Percentiles rank a stretch among this genome's conserved stretches.
phyloP scores from a whole-genome alignment of 192 early-diverging fungal genomes.

The Spizellomyces sp. region DNA sequence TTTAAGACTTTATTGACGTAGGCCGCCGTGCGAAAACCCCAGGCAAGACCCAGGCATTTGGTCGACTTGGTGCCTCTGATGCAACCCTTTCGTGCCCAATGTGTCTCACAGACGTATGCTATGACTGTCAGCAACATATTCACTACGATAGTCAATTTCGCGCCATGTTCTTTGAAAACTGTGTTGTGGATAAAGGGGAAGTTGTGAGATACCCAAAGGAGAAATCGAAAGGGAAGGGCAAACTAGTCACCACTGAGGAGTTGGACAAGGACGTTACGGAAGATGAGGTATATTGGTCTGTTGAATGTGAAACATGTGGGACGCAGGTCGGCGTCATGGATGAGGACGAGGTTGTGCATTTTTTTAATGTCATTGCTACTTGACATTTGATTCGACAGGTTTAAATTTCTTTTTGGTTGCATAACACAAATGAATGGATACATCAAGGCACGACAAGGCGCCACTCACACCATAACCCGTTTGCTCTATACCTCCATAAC shows the following conservation, averaged over 20 bases:
- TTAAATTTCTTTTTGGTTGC: too few relatives aligned
- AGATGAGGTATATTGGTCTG: slow-evolving; percentile 53
- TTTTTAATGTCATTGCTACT: slow-evolving; percentile 65
- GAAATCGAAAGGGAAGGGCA: not conserved
- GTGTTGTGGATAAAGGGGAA: slow-evolving; percentile 48
- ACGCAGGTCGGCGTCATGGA: slow-evolving; percentile 67
- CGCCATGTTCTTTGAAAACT: slow-evolving; percentile 72
- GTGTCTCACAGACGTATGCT: slow-evolving; percentile 62
- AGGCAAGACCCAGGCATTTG: too few relatives aligned
- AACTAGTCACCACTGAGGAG: not conserved
- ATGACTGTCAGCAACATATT: slow-evolving; percentile 67
- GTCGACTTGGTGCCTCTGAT: slow-evolving; percentile 24
- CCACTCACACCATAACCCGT: too few relatives aligned
- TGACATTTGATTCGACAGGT: not conserved
- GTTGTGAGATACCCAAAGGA: slow-evolving; percentile 31
- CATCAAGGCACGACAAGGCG: too few relatives aligned
- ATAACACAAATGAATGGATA: too few relatives aligned
- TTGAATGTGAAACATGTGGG: slow-evolving; percentile 59
- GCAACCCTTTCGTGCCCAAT: slow-evolving; percentile 64
- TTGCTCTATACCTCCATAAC: too few relatives aligned
- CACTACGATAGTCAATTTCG: slow-evolving; percentile 62
- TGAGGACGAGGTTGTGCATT: slow-evolving; percentile 70
- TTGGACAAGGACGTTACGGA: slow-evolving; percentile 20
- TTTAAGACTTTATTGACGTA: too few relatives aligned
- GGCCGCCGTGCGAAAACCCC: too few relatives aligned